Evolutionary conservation across 2,329 filamentous ascomycete genomes (phyloP), one percentile per base, ranked within the genome.

Genomic region (Aspergillus sp.): DNA sequence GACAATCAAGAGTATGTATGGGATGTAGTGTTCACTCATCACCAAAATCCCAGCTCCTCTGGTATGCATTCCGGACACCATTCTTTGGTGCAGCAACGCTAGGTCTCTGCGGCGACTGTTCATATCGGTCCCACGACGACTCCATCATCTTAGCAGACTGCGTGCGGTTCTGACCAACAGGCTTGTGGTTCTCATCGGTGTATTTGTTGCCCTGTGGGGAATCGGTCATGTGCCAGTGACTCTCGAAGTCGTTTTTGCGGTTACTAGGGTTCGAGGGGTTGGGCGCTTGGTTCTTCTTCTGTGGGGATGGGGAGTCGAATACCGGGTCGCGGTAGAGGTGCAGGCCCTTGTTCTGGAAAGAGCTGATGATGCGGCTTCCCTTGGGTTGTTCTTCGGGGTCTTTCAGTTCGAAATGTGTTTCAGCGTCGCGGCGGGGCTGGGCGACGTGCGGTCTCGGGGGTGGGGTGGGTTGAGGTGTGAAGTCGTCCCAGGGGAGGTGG

Each of bases 331-430:
- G 78, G 73, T 95, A 95, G 41, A 95, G 75, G 23, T 80, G 77
- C 39, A 85, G 73, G 5, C 84, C 84, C 48, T 81, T 81, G 67
- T 88, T 89, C 49, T 83, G 78, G 33, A 70, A 76, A n/a, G 75
- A 68, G 35, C 71, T 69, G 55, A 73, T 73, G 33, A 65, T 61
- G 20, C 67, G 62, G 22, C 47, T 51, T 20, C 59, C 51, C 41
- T 66, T 60, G 47, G 77, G 74, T 6, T 73, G 76, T 13, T 75
- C 79, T 43, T 81, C 83, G 48, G 90, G 84, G 63, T 97, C 90
- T 46, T 81, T 75, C 60, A 96, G 80, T 52, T 93, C 83, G 62
- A 95, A 96, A 68, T 97, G 89, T 1, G 83, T 73, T 62, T 90
- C 83, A 15, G 86, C 84, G 59, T 94, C 88, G 38, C 83, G 87